A percentile compares a stretch with the other conserved stretches of the same genome.
Evolutionary conservation across 805 yeast genomes (phyloP).

Genomic region (Phaffomyces thermotolerans): DNA sequence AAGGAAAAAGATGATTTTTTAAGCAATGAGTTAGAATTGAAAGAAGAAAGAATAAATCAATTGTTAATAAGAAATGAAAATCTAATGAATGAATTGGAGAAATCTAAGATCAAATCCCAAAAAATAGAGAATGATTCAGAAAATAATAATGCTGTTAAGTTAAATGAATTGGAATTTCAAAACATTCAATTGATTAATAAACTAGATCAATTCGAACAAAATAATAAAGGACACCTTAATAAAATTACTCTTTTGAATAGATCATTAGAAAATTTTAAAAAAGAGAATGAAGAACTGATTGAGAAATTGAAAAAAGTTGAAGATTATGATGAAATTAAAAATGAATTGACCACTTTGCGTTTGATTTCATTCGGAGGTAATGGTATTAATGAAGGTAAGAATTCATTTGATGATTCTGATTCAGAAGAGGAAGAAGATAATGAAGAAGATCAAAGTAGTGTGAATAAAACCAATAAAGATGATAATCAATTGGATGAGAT

Average conservation of each 20-base stretch:
- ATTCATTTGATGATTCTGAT: slow-evolving; percentile 10
- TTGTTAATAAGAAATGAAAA: slow-evolving; percentile 75
- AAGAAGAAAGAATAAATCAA: slow-evolving; percentile 64
- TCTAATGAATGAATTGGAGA: slow-evolving; percentile 56
- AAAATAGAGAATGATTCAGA: slow-evolving; percentile 35
- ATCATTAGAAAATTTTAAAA: slow-evolving; percentile 31
- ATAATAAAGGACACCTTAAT: slow-evolving; percentile 11
- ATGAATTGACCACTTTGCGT: slow-evolving; percentile 64
- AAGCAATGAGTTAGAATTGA: slow-evolving; percentile 57
- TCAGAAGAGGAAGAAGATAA: slow-evolving; percentile 21
- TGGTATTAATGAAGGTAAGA: slow-evolving; percentile 22
- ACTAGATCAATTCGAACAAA: slow-evolving; percentile 41
- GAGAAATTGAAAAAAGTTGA: slow-evolving; percentile 41
- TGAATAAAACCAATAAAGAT: slow-evolving; percentile 15
- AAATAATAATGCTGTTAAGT: slow-evolving; percentile 34
- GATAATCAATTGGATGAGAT: slow-evolving; percentile 43
- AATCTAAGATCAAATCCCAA: slow-evolving; percentile 32
- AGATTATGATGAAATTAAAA: slow-evolving; percentile 77
- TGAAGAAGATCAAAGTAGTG: slow-evolving; percentile 22
- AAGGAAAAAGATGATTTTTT: slow-evolving; percentile 43
- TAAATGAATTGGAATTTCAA: slow-evolving; percentile 58
- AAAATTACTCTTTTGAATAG: slow-evolving; percentile 18
- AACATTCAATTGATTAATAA: slow-evolving; percentile 55
- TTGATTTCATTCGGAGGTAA: slow-evolving; percentile 75
- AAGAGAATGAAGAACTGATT: slow-evolving; percentile 46